Evolutionary conservation across 1,139 yeast genomes (phyloP).

Genomic region (Yamadazyma aaseri): DNA sequence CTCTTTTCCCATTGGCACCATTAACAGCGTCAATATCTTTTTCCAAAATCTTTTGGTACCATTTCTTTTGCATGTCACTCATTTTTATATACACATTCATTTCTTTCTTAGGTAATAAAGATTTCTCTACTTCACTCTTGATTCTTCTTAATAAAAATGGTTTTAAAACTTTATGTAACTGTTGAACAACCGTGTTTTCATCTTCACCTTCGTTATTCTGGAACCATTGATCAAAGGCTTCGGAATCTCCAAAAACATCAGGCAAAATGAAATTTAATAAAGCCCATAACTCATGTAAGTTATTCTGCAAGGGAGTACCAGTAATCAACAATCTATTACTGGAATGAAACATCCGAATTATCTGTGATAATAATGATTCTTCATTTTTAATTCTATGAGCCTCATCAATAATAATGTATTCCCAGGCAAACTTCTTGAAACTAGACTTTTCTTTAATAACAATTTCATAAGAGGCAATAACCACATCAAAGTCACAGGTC

Average conservation of each 20-base stretch:
- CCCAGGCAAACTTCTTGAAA: constrained; percentile 67
- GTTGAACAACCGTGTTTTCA: constrained; percentile 66
- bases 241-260: constrained; percentile 75
- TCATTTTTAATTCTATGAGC: constrained; percentile 83
- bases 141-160: constrained; percentile 76
- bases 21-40: constrained; percentile 83
- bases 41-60: constrained; percentile 75
- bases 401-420: constrained; percentile 74
- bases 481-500: constrained; percentile 67
- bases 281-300: constrained; percentile 80
- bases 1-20: constrained; percentile 74
- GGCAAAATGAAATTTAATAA: constrained; percentile 71
- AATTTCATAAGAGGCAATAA: constrained; percentile 73
- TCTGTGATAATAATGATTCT: constrained; percentile 70
- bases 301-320: constrained; percentile 81
- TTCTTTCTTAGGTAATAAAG: constrained; percentile 72
- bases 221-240: constrained; percentile 75
- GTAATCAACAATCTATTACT: constrained; percentile 69
- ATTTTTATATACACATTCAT: constrained; percentile 69
- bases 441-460: constrained; percentile 71
- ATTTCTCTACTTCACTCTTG: constrained; percentile 77
- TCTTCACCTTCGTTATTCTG: constrained; percentile 28
- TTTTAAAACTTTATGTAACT: constrained; percentile 81
- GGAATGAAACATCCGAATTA: constrained; percentile 70
- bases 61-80: constrained; percentile 72